Conservation (phyloP, 345 rosid genomes). For the Corchorus capsularis region DNA sequence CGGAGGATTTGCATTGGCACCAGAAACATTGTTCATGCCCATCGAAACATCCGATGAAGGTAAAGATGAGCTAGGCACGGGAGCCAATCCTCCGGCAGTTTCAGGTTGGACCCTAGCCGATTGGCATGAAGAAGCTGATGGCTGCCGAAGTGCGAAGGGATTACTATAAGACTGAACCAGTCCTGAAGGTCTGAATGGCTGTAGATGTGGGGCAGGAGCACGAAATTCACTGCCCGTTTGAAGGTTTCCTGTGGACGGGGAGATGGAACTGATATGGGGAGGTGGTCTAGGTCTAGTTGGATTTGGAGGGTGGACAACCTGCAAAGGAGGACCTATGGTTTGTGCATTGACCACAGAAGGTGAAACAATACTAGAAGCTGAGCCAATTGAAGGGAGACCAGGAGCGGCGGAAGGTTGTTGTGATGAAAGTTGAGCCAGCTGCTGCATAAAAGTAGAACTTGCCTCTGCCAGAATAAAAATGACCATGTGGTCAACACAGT, state of each 20-base stretch:
- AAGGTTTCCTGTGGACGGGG: conserved; percentile 34
- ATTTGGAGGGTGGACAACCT: conserved; percentile 17
- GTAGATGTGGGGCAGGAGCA: conserved; percentile 61
- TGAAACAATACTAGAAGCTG: conserved; percentile 16
- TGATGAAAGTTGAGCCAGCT: conserved; percentile 30
- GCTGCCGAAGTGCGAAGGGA: conserved; percentile 8
- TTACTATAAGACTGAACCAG: conserved; percentile 14
- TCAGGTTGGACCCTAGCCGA: conserved; percentile 21
- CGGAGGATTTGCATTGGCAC: conserved; percentile 15
- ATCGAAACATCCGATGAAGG: conserved; percentile 25
- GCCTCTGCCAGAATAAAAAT: conserved; percentile 37
- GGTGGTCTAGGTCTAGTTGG: conserved; percentile 27
- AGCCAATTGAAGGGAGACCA: conserved; percentile 27
- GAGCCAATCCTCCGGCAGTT: conserved; percentile 12
- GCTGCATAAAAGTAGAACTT: conserved; percentile 38
- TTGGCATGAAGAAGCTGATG: conserved; percentile 23
- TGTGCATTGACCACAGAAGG: conserved; percentile 21
- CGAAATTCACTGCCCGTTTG: conserved; percentile 42
- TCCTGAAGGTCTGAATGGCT: conserved; percentile 40
- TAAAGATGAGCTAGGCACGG: conserved; percentile 19
- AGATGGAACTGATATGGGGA: conserved; percentile 32
- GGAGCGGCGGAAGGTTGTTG: conserved; percentile 34
- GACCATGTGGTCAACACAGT: neutral
- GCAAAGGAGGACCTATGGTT: conserved; percentile 27
- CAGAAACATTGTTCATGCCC: conserved; percentile 24